These are phyloP conservation scores for Rhodocollybia butyracea DNA, from an alignment of 768 basidiomycete genomes.

Conservation along the genomic window DNA sequence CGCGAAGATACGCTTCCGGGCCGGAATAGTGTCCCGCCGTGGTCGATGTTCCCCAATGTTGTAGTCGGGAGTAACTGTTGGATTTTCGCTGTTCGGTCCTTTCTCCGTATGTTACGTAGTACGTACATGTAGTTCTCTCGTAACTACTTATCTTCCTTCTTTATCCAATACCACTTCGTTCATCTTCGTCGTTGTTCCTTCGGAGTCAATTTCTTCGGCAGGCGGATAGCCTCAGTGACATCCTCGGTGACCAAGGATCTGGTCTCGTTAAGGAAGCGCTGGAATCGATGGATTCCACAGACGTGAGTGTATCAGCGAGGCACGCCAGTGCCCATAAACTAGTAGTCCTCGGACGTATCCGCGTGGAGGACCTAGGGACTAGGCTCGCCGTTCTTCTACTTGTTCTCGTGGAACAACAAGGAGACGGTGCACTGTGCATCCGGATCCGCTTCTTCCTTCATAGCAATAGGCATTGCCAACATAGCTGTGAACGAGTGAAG, in stretches of 20 bases:
- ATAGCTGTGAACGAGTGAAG: neutral
- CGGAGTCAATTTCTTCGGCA: neutral
- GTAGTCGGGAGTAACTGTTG: conserved; percentile 18
- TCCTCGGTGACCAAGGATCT: neutral
- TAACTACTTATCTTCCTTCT: neutral
- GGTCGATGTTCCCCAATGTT: conserved; percentile 31
- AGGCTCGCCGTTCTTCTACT: conserved; percentile 17
- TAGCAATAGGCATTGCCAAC: neutral
- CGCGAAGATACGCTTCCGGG: conserved; percentile 27
- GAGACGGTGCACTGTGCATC: conserved; percentile 28
- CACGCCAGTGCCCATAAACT: conserved; percentile 13
- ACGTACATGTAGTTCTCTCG: conserved; percentile 17
- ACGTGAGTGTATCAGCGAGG: neutral
- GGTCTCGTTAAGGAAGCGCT: neutral
- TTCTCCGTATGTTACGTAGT: no score
- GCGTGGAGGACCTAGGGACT: conserved; percentile 19
- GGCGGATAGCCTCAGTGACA: neutral
- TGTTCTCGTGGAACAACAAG: conserved; percentile 28
- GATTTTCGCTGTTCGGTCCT: no score
- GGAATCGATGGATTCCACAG: neutral
- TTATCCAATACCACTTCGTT: no score
- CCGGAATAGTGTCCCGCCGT: conserved; percentile 34
- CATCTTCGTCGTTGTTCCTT: no score
- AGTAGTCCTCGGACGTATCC: conserved; percentile 19
- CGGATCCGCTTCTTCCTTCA: no score